Percentiles rank a stretch among this genome's conserved stretches.
phyloP scores from a whole-genome alignment of 768 basidiomycete species.

The Tricholoma hemisulphureum region DNA sequence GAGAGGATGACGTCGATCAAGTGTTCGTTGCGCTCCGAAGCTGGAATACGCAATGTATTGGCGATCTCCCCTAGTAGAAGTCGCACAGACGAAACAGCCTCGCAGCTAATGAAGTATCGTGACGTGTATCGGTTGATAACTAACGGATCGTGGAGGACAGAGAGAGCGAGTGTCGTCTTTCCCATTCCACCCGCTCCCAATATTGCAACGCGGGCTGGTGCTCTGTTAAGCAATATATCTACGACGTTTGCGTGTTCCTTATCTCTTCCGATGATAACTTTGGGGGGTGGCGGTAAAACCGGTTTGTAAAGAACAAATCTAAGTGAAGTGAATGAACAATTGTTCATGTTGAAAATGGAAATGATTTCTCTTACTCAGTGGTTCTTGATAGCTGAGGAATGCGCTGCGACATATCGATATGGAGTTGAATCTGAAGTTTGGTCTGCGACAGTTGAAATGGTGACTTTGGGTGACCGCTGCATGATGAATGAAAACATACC shows the following conservation, averaged over 20 bases:
- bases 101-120: slow-evolving; percentile 8
- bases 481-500: neutral
- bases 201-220: neutral
- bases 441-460: neutral
- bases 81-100: neutral
- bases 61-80: slow-evolving; percentile 2
- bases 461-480: neutral
- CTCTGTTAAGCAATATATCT: neutral
- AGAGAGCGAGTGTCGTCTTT: slow-evolving; percentile 8
- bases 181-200: slow-evolving; percentile 2
- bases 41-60: neutral
- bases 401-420: no score
- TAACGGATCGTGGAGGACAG: neutral
- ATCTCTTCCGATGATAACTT: slow-evolving; percentile 4
- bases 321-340: no score
- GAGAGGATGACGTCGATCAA: neutral
- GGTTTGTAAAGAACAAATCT: slow-evolving; percentile 3
- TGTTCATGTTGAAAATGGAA: no score
- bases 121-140: neutral
- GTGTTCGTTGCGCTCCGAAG: neutral
- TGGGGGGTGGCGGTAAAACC: slow-evolving; percentile 3
- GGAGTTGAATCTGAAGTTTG: no score
- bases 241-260: neutral
- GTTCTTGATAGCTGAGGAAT: no score
- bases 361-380: neutral